Evolutionary conservation across 441 rosid species (phyloP).

Genomic region (Erysimum cheiri): DNA sequence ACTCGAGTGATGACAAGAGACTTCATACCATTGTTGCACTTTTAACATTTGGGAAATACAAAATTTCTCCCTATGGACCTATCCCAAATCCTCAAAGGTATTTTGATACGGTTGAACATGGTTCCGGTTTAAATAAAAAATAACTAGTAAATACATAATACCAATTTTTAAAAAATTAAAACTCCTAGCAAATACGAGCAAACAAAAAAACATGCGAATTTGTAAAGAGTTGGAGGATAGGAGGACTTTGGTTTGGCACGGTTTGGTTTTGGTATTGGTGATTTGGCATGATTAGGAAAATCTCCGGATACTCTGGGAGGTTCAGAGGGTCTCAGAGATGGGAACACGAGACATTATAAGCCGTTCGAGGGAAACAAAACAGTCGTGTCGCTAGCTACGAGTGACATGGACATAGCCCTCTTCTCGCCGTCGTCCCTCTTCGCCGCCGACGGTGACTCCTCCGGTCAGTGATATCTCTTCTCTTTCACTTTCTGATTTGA

Average conservation of each 20-base stretch:
- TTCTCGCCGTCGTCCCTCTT: conserved; percentile 89
- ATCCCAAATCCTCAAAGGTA: not conserved
- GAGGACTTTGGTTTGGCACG: not conserved
- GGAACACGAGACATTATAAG: not conserved
- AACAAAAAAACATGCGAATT: not conserved
- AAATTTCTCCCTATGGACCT: not conserved
- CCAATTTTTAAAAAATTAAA: too few relatives aligned
- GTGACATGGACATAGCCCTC: conserved; percentile 82
- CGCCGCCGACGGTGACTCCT: conserved; percentile 58
- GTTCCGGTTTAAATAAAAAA: not conserved
- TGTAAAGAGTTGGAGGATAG: not conserved
- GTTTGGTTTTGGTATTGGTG: not conserved
- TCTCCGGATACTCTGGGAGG: not conserved
- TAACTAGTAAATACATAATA: too few relatives aligned
- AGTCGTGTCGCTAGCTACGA: not conserved
- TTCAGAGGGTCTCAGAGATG: not conserved
- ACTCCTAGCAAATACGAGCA: not conserved
- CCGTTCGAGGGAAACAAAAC: not conserved
- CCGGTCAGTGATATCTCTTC: conserved; percentile 45
- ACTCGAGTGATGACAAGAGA: too few relatives aligned
- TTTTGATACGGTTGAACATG: not conserved
- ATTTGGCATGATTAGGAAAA: not conserved
- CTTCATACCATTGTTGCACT: conserved; percentile 2
- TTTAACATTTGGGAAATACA: not conserved
- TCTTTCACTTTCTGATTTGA: not conserved